phyloP scores from a whole-genome alignment of 78 protist genomes.

The Protostelium mycophagum region DNA sequence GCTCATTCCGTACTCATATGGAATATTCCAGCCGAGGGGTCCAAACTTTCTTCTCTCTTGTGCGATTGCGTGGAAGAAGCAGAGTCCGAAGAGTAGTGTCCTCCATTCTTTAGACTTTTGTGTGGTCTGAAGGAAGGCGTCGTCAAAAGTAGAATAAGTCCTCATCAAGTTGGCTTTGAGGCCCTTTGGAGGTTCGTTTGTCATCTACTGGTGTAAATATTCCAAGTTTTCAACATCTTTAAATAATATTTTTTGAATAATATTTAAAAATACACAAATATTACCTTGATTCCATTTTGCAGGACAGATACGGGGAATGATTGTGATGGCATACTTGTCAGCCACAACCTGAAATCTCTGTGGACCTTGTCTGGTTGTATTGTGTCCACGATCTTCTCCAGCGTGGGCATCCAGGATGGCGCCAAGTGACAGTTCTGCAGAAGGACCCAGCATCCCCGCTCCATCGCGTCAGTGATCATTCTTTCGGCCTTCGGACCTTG shows the following conservation, averaged over 20 bases:
- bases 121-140: constrained; percentile 15
- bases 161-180: constrained; percentile 70
- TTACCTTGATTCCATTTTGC: constrained; percentile 78
- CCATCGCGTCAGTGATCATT: constrained; percentile 62
- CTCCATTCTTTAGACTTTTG: constrained; percentile 32
- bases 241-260: too few species aligned
- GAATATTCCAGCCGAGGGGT: constrained; percentile 82
- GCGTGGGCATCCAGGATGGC: constrained; percentile 71
- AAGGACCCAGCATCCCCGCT: constrained; percentile 84
- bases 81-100: constrained; percentile 62
- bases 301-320: constrained; percentile 86
- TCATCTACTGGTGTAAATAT: constrained; percentile 22
- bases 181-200: constrained; percentile 86
- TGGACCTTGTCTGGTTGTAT: constrained; percentile 40
- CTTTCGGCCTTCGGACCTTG: constrained; percentile 85
- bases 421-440: constrained; percentile 90
- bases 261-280: too few species aligned
- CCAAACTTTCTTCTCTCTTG: constrained; percentile 84
- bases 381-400: constrained; percentile 60
- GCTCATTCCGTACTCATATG: constrained; percentile 72
- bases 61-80: constrained; percentile 75
- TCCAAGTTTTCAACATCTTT: not conserved
- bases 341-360: constrained; percentile 87
- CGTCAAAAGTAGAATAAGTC: constrained; percentile 35
- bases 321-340: constrained; percentile 84